Evolutionary conservation across 805 yeast genomes (phyloP).

Genomic region (Zygoascus biomembranicola): DNA sequence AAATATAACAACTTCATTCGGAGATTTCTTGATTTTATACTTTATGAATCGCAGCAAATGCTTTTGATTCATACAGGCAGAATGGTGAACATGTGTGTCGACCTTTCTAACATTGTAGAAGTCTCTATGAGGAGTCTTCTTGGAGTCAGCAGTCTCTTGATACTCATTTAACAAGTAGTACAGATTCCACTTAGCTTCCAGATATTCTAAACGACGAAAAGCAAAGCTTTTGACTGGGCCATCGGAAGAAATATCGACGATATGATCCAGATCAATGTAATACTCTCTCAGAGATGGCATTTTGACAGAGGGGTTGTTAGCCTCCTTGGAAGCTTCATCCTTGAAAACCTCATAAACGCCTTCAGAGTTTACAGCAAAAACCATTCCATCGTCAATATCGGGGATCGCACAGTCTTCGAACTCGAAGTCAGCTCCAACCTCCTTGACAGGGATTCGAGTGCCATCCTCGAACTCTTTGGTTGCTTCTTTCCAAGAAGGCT

Average conservation of each 20-base stretch:
- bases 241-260: conserved; percentile 72
- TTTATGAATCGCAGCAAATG: conserved; percentile 91
- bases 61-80: conserved; percentile 98
- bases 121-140: conserved; percentile 93
- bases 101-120: conserved; percentile 95
- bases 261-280: conserved; percentile 70
- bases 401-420: conserved; percentile 52
- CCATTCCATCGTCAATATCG: conserved; percentile 32
- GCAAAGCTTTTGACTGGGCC: conserved; percentile 98
- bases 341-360: conserved; percentile 63
- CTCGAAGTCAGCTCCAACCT: conserved; percentile 47
- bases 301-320: conserved; percentile 34
- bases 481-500: conserved; percentile 68
- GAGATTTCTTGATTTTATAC: conserved; percentile 79
- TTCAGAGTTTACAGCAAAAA: conserved; percentile 44
- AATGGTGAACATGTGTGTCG: conserved; percentile 97
- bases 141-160: conserved; percentile 84
- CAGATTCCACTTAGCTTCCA: conserved; percentile 95
- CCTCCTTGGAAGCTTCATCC: conserved; percentile 18
- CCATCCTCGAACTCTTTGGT: conserved; percentile 41
- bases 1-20: conserved; percentile 83
- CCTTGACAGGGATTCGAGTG: conserved; percentile 20
- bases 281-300: conserved; percentile 82
- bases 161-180: conserved; percentile 83
- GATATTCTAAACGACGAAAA: conserved; percentile 81